Evolutionary conservation across 495 filamentous ascomycete species (phyloP).

Genomic region (Parathielavia hyrcaniae): DNA sequence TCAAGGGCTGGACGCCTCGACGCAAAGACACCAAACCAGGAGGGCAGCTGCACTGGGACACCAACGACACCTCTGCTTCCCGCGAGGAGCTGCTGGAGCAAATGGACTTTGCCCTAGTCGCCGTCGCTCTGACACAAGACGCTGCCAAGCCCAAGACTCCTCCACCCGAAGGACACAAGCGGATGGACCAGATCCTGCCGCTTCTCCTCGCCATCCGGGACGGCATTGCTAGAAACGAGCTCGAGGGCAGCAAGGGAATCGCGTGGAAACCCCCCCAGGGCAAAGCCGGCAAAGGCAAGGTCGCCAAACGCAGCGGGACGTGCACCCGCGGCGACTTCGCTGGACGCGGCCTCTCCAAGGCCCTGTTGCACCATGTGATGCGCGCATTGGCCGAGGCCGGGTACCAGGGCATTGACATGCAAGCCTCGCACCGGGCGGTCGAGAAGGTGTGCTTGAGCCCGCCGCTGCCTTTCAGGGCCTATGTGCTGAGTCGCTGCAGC

Average conservation of each 20-base stretch:
- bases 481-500: neutral
- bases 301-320: neutral
- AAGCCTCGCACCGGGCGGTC: neutral
- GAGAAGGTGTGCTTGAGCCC: neutral
- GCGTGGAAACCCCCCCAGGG: neutral
- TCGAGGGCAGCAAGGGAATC: neutral
- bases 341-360: neutral
- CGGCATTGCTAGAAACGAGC: neutral
- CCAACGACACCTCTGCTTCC: neutral
- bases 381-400: neutral
- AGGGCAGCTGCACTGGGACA: neutral
- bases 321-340: neutral
- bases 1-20: neutral
- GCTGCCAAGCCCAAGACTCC: neutral
- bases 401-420: neutral
- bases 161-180: neutral
- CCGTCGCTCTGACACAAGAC: neutral
- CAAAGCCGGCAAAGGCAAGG: neutral
- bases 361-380: neutral
- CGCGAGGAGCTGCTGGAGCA: neutral
- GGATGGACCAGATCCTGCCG: neutral
- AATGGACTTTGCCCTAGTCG: constrained; percentile 5
- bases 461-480: neutral
- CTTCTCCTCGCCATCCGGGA: neutral
- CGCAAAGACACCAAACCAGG: neutral